Evolutionary conservation across 371 early-diverging fungal species (phyloP), one percentile per base, ranked within the genome.

Genomic region (Mortierella sp.): DNA sequence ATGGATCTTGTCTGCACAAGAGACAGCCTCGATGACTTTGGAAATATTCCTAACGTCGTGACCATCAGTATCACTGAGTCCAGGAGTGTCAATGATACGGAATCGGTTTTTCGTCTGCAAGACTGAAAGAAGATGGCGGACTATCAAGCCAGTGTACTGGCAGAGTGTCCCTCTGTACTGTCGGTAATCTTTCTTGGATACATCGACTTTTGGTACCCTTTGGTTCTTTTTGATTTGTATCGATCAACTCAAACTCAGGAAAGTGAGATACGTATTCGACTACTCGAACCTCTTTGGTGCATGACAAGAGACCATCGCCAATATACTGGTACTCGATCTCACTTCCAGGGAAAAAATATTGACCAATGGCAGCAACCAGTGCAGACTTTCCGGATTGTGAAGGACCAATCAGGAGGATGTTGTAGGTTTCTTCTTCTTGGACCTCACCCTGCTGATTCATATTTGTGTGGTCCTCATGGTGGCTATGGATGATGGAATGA

Each of bases 21-120:
- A 44, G 25, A 70, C 55, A 1, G 60, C 44, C 1, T 57, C 18
- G 12, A 70, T 37, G n/a, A 70, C 58, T 3, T 50, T 60, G 2
- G 60, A 55, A 9, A 70, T 50, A n/a, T 70, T 58, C 16, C 29
- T 53, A 29, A 59, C 70, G 50, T 70, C 70, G 6, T 62, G 43
- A 47, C 26, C 7, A 18, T 58, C 45, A 18, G 64, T 70, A 23
- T 70, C 64, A 4, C 60, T 45, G 18, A 64, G 53, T 45, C 64
- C 64, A 9, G 64, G 63, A 18, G 69, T 69, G 58, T 69, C 69
- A 16, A 62, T 57, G 18, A 69, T 16, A 1, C 51, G 56, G 25
- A 69, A 37, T 37, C 37, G 37, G 46, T 1, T 14, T 57, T 26
- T 23, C 19, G 25, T 29, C 30, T 7, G 59, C 29, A 26, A 25